Base-by-base conservation (phyloP, 352 stramenopile species). In the Pythium brassicae region DNA sequence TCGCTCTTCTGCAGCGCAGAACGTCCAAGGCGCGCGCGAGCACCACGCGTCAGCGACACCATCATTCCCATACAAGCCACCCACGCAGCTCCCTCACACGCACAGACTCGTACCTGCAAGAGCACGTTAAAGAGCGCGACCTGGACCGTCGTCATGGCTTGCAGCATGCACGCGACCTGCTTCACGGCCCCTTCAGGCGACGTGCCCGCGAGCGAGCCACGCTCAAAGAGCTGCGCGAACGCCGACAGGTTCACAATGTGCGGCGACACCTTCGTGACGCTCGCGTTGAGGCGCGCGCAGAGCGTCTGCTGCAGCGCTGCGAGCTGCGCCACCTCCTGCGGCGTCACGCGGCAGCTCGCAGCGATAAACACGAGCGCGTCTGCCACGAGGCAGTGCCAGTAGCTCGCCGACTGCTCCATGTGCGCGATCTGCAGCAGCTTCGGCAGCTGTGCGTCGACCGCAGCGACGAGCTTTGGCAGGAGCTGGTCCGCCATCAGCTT, bases 201-300 rank as follows among this genome's bases (percentile, higher is more conserved):
- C 42, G 75, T 82, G 11, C 76, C 77, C 23, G 74, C 76, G 9
- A 87, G 59, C 17, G 71, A 89, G 37, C 75, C 76, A 42, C 76
- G 76, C 59, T 89, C 75, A 61, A 87, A 89, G 11, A 92, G 66
- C 69, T 92, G 79, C 5, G 69, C 63, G 53, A 89, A 86, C 46
- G 78, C 83, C 53, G 78, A 86, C 0, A 92, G 62, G 64, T 92
- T 92, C 23, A 92, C 79, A 61, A 92, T 89, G 57, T 92, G 79
- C 48, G 82, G 78, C 25, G 84, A 89, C 7, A 94, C 76, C 57
- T 89, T 87, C 1, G 79, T 65, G 32, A 91, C 75, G 23, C 75
- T 70, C 1, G 64, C 51, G 45, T 91, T 76, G 9, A 92, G 60
- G 5, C 76, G 78, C 37, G 63, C 62, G 55, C 78, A 88, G 10